These are phyloP conservation scores for Wickerhamiella spandovensis DNA, from an alignment of 805 yeast species.

Conservation along the genomic window DNA sequence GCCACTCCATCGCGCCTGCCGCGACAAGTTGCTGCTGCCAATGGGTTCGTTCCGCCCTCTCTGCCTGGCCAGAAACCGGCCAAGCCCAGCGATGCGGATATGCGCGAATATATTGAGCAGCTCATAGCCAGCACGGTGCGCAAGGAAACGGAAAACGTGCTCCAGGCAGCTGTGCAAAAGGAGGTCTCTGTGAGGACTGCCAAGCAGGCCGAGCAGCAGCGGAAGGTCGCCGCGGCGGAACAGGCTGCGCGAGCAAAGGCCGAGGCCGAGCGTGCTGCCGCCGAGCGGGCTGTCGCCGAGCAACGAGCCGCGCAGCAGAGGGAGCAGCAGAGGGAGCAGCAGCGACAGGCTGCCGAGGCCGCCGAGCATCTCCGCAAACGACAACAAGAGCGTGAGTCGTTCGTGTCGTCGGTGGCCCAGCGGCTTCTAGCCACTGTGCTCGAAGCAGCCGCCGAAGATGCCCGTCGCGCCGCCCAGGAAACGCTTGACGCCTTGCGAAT, in stretches of 20 bases:
- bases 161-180: background rate
- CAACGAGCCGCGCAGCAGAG: slow-evolving; percentile 19
- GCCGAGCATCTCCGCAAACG: slow-evolving; percentile 1
- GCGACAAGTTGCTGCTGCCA: background rate
- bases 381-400: background rate
- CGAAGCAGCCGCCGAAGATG: background rate
- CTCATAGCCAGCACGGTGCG: background rate
- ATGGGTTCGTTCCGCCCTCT: background rate
- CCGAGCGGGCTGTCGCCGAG: background rate
- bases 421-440: background rate
- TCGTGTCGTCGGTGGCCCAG: slow-evolving; percentile 1
- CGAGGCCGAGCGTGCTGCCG: background rate
- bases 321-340: slow-evolving; percentile 57
- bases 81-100: background rate
- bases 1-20: background rate
- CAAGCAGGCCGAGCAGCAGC: background rate
- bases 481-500: background rate
- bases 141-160: background rate
- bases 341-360: slow-evolving; percentile 49
- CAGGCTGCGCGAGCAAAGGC: background rate
- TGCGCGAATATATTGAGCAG: background rate
- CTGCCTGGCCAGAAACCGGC: background rate
- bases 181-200: background rate
- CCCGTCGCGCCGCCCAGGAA: background rate
- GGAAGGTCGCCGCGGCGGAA: background rate